Conservation (phyloP, 2,329 filamentous ascomycete genomes). For the Verticillium tricorpus region DNA sequence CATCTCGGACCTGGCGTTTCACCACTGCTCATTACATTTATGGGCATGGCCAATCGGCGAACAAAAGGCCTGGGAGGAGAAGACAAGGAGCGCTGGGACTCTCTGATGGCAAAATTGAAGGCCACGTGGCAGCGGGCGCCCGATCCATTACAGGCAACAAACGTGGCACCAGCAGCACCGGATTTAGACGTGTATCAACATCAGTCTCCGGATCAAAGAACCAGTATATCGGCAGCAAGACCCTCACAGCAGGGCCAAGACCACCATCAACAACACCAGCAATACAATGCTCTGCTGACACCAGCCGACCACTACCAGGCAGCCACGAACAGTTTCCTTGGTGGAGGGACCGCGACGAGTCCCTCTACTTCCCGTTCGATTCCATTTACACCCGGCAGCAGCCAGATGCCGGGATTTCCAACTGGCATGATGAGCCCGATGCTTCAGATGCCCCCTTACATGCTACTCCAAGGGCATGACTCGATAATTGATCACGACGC, state of each 20-base stretch:
- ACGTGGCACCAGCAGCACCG: neutral
- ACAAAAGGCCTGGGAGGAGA: slow-evolving; percentile 25
- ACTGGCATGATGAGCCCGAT: slow-evolving; percentile 2
- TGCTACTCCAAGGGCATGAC: neutral
- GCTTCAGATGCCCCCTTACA: neutral
- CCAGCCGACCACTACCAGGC: neutral
- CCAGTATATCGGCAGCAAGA: neutral
- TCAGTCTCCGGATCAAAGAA: neutral
- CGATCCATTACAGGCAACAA: neutral
- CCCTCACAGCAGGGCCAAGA: neutral
- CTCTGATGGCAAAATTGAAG: slow-evolving; percentile 20
- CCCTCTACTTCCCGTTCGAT: slow-evolving; percentile 11
- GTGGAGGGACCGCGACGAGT: slow-evolving; percentile 5
- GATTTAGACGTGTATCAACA: neutral
- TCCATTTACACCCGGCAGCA: slow-evolving; percentile 11
- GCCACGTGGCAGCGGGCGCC: slow-evolving; percentile 18
- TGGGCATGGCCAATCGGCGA: slow-evolving; percentile 29
- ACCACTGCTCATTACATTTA: slow-evolving; percentile 26
- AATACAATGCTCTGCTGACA: neutral
- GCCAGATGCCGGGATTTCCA: neutral
- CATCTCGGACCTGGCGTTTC: slow-evolving; percentile 29
- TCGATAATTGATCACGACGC: slow-evolving; percentile 41
- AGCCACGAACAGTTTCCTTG: neutral
- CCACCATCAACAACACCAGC: neutral
- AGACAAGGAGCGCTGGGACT: slow-evolving; percentile 26